Evolutionary conservation across 1,139 yeast genomes (phyloP).

Genomic region (Scheffersomyces titani): DNA sequence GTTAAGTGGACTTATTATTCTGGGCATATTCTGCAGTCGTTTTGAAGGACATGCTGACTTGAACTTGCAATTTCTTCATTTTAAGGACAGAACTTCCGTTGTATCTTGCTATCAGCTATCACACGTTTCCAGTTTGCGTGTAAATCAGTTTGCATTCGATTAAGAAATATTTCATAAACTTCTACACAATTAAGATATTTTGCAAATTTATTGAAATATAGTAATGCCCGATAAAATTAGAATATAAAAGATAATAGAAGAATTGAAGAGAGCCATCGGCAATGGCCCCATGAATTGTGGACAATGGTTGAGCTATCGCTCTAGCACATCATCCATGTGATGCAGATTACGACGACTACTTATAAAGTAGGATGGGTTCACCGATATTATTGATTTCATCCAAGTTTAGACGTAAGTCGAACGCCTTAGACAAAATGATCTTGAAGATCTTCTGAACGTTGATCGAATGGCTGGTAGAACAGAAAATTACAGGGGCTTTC

Average conservation of each 20-base stretch:
- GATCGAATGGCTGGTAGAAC: conserved; percentile 91
- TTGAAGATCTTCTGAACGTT: conserved; percentile 95
- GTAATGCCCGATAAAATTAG: background rate
- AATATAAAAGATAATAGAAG: background rate
- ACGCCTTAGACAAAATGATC: conserved; percentile 87
- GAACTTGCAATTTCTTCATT: too few species aligned
- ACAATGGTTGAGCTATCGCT: background rate
- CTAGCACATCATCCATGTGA: background rate
- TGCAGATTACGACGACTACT: conserved; percentile 14
- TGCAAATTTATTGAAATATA: background rate
- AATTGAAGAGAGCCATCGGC: conserved; percentile 2
- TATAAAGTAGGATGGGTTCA: conserved; percentile 84
- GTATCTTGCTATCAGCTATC: too few species aligned
- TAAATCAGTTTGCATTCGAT: too few species aligned
- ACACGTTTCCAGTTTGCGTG: too few species aligned
- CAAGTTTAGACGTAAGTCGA: conserved; percentile 78
- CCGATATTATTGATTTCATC: conserved; percentile 85
- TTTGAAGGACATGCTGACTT: too few species aligned
- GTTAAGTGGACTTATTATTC: too few species aligned
- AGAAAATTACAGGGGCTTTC: conserved; percentile 87
- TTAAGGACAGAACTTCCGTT: too few species aligned
- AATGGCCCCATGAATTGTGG: background rate
- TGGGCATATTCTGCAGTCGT: too few species aligned
- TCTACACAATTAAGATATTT: background rate
- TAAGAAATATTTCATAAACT: background rate